Conservation (phyloP, 306 rosid species). For the Medicago arabica region DNA sequence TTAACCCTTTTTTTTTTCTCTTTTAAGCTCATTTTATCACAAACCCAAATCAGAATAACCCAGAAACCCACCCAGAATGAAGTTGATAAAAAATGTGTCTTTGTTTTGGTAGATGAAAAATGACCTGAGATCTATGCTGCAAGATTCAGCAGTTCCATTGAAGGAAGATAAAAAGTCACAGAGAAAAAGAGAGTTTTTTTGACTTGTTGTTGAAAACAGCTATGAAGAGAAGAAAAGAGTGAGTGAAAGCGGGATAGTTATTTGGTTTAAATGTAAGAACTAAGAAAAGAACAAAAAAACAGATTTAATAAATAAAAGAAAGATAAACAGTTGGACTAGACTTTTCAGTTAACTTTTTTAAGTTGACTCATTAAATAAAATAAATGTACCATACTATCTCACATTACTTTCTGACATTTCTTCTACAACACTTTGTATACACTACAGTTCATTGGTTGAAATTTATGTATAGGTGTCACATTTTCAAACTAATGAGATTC, state of each 20-base stretch:
- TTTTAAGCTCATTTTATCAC: background rate
- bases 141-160: background rate
- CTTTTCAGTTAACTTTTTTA: conserved; percentile 4
- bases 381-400: too few relatives aligned
- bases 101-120: background rate
- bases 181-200: background rate
- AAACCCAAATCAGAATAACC: conserved; percentile 5
- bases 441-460: too few relatives aligned
- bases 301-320: background rate
- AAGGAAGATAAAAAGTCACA: conserved; percentile 1
- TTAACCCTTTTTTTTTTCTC: background rate
- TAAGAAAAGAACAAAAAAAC: background rate
- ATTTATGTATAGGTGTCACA: too few relatives aligned
- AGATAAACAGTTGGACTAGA: background rate
- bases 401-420: too few relatives aligned
- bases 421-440: too few relatives aligned
- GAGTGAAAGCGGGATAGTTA: conserved; percentile 7
- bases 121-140: background rate
- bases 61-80: conserved; percentile 7
- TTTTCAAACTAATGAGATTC: too few relatives aligned
- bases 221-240: background rate
- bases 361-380: conserved; percentile 1
- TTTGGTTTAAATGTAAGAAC: background rate
- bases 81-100: background rate
- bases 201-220: background rate